Evolutionary conservation across 1,139 yeast species (phyloP).

Genomic region (Taphrina wiesneri): DNA sequence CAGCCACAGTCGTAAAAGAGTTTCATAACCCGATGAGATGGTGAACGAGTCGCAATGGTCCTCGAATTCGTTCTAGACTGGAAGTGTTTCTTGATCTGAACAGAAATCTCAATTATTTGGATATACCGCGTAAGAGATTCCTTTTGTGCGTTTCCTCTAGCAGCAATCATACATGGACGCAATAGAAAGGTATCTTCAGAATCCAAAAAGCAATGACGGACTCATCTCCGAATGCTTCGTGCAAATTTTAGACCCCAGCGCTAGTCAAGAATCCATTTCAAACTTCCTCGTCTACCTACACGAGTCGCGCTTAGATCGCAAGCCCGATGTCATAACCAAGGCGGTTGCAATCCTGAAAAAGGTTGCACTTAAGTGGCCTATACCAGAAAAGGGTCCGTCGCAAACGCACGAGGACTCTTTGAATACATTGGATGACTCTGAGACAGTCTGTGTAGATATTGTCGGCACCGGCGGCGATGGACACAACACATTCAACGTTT

Average conservation of each 20-base stretch:
- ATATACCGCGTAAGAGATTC: too few species aligned
- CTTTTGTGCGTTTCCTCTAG: too few species aligned
- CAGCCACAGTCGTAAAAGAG: neutral
- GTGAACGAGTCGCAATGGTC: neutral
- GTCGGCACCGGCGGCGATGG: constrained; percentile 99
- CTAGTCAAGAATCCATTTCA: neutral
- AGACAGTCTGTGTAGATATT: constrained; percentile 60
- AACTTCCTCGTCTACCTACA: constrained; percentile 14
- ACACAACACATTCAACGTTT: constrained; percentile 92
- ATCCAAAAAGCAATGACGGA: neutral
- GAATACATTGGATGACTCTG: neutral
- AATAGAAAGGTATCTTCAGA: constrained; percentile 12
- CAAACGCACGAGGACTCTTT: constrained; percentile 8
- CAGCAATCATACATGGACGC: neutral
- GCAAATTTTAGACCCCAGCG: constrained; percentile 15
- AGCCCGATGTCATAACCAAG: constrained; percentile 22
- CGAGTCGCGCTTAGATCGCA: constrained; percentile 22
- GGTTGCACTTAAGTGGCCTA: constrained; percentile 21
- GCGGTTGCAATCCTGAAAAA: constrained; percentile 18
- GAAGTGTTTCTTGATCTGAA: too few species aligned
- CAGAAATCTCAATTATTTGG: too few species aligned
- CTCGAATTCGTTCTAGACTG: too few species aligned
- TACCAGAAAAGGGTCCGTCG: neutral
- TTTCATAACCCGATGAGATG: neutral
- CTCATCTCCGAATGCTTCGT: constrained; percentile 15